Evolutionary conservation across 257 asterid genomes (phyloP), one percentile per base, ranked within the genome.

Genomic region (Mitragyna speciosa): DNA sequence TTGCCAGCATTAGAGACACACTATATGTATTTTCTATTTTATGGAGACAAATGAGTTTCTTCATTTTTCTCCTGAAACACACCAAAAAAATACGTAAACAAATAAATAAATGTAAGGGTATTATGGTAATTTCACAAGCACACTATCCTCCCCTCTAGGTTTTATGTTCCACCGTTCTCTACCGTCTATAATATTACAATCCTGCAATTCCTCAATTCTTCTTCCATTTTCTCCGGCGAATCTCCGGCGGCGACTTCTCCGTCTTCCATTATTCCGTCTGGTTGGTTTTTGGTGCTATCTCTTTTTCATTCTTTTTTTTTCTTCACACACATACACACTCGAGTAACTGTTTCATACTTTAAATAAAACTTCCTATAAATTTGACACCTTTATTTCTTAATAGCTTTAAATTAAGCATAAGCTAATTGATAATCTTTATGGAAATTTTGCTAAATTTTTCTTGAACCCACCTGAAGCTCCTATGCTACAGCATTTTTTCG

Each of bases 91-190:
- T 36, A 36, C 4, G 4, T 36, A 36, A 36, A 36, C 4, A 36
- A 36, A 41, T 41, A 12, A 43, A 6, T 5, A 72, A 12, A 54
- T n/a, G n/a, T n/a, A n/a, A 69, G 78, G 82, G 78, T 33, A 79
- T 63, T 16, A 12, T 1, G 7, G 80, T 68, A 80, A 54, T 76
- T 69, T 75, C 6, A 30, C 0, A 1, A 41, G 66, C 33, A 81
- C 56, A 58, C 45, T 69, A 43, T 81, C 80, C 56, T 54, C 77
- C 11, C n/a, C 39, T 7, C 24, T 12, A 78, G 84, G 71, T 81
- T 81, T 80, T 54, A 33, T 36, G 41, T 72, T 48, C 66, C 17
- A 71, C 33, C 43, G 52, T 20, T 30, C 39, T 28, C 2, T 28
- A 2, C n/a, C 24, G 30, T 20, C 12, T 7, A 15, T 12, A 28